Evolutionary conservation across 495 filamentous ascomycete genomes (phyloP), one percentile per base, ranked within the genome.

Genomic region (Annulohypoxylon moriforme): DNA sequence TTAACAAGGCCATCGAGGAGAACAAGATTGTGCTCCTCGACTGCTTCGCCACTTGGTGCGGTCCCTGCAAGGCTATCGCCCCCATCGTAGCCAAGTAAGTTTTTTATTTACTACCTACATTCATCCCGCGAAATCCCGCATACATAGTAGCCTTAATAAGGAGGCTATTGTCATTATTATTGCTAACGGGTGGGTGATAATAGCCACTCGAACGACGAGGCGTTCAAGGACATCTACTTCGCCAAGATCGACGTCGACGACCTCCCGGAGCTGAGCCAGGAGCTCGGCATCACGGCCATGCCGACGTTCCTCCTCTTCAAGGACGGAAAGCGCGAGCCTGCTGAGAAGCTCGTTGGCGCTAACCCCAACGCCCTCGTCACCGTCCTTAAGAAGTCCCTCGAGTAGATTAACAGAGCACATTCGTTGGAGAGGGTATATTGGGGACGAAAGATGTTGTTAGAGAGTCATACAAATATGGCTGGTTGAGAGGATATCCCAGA

Each of bases 231-330:
- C 62, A 86, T 89, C 73, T 84, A 87, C 76, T 98, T 97, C 84
- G 91, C 88, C 88, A 97, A 98, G 87, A 80, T 99, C 78, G 94
- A 98, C 82, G 94, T 98, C 68, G 96, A 99, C 80, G 83, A 92
- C 67, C 83, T 95, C 27, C 80, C 89, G 64, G 88, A 91, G 0
- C 89, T 97, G 14, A 91, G 92, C 36, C 86, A 90, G 73, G 89
- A 96, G 76, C 89, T 96, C 61, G 89, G 88, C 69, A 88, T 99
- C 82, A 91, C 92, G 74, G 94, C 96, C 75, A 98, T 99, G 96
- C 96, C 96, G 61, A 97, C 95, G 11, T 97, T 99, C 84, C 64
- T 89, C 20, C 80, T 96, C 72, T 97, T 94, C 87, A 94, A 92
- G 86, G 78, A 90, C 66, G 94, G 92, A 60, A 79, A 92, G 77